Conservation (phyloP, 2,329 filamentous ascomycete species). For the Cyphellophora europaea region DNA sequence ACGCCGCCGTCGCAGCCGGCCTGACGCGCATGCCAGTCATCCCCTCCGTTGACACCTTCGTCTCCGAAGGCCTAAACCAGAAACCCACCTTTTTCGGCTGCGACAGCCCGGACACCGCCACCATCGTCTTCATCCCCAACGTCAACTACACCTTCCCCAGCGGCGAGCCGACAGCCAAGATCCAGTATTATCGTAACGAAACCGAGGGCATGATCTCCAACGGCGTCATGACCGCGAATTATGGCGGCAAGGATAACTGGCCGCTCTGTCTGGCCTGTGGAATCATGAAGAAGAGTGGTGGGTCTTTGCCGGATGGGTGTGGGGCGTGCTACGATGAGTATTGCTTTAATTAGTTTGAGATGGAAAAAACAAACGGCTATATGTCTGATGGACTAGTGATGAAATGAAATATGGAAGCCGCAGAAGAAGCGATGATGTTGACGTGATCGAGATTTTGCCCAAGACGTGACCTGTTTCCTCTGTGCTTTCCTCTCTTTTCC, state of each 20-base stretch:
- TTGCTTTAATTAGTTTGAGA: constrained; percentile 4
- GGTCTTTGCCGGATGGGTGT: constrained; percentile 10
- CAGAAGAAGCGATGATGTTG: too few relatives aligned
- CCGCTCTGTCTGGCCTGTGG: constrained; percentile 15
- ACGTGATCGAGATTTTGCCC: too few relatives aligned
- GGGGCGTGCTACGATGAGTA: constrained; percentile 10
- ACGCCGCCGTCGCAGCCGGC: constrained; percentile 38
- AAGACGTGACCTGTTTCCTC: too few relatives aligned
- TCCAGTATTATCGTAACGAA: constrained; percentile 6
- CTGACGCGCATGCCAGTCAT: constrained; percentile 51
- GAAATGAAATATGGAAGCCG: too few relatives aligned
- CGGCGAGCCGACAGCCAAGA: constrained; percentile 6
- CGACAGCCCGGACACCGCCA: constrained; percentile 25
- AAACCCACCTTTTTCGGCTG: constrained; percentile 58
- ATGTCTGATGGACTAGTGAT: too few relatives aligned
- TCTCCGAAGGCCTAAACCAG: constrained; percentile 49
- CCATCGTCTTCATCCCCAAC: constrained; percentile 38
- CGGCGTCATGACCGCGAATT: constrained; percentile 11
- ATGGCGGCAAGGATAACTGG: constrained; percentile 7
- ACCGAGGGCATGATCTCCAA: constrained; percentile 15
- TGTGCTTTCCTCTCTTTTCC: too few relatives aligned
- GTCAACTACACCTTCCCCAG: constrained; percentile 5
- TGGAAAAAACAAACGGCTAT: not conserved
- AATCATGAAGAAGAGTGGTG: constrained; percentile 13
- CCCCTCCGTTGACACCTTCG: constrained; percentile 46